Percentiles rank a stretch among this genome's conserved stretches.
Evolutionary conservation across 306 rosid genomes (phyloP).

Genomic region (Acacia crassicarpa): DNA sequence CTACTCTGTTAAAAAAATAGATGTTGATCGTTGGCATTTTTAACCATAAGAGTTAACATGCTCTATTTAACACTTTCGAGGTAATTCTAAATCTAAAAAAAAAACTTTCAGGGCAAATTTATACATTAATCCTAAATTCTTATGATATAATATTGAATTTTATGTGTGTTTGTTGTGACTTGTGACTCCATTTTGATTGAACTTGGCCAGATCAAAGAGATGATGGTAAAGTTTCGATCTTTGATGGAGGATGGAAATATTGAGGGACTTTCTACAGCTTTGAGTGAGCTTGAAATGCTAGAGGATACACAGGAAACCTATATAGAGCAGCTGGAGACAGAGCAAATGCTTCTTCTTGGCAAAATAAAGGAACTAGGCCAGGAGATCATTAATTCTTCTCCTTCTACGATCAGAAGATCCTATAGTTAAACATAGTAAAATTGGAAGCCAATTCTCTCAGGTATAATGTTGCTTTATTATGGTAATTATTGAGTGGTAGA

Average conservation of each 20-base stretch:
- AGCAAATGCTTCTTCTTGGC: constrained; percentile 80
- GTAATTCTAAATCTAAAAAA: too few species aligned
- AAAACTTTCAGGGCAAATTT: too few species aligned
- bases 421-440: constrained; percentile 17
- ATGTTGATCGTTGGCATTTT: too few species aligned
- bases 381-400: constrained; percentile 67
- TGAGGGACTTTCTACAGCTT: constrained; percentile 56
- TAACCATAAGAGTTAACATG: too few species aligned
- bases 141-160: not conserved
- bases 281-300: constrained; percentile 71
- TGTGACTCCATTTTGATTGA: constrained; percentile 23
- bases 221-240: constrained; percentile 56
- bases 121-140: not conserved
- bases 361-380: constrained; percentile 82
- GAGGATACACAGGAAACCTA: constrained; percentile 79
- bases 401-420: constrained; percentile 49
- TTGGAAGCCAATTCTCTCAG: not conserved
- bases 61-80: too few species aligned
- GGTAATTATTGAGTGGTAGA: constrained; percentile 10
- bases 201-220: constrained; percentile 71
- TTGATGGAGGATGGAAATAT: constrained; percentile 67
- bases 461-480: not conserved
- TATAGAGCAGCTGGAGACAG: constrained; percentile 76
- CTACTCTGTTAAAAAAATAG: too few species aligned
- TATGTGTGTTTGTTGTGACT: constrained; percentile 22